Conservation (phyloP, 1,139 yeast species). For the Candida sp. region DNA sequence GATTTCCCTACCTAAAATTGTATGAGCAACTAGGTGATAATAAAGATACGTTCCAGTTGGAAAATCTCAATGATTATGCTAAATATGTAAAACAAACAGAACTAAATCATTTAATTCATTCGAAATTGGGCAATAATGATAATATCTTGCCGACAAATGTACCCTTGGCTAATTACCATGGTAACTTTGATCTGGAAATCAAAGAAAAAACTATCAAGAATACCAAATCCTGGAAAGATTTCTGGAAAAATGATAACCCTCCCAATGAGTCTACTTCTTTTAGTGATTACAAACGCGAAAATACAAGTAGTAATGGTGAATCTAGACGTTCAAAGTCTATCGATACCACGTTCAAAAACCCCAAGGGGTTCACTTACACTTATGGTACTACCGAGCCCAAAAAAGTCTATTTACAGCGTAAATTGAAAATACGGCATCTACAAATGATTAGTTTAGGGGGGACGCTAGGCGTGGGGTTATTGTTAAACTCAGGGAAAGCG, state of each 20-base stretch:
- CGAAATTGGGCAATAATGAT: conserved; percentile 13
- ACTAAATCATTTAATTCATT: conserved; percentile 29
- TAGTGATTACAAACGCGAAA: neutral
- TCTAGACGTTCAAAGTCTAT: neutral
- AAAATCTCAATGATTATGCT: conserved; percentile 34
- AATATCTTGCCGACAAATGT: conserved; percentile 9
- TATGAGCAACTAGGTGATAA: conserved; percentile 20
- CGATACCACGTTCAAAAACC: neutral
- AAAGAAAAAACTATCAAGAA: neutral
- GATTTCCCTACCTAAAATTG: conserved; percentile 26
- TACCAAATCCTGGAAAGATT: neutral
- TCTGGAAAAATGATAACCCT: neutral
- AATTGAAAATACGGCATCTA: conserved; percentile 64
- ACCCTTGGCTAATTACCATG: neutral
- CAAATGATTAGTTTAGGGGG: conserved; percentile 86
- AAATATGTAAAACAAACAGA: conserved; percentile 34
- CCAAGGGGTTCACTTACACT: neutral
- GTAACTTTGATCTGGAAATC: conserved; percentile 1
- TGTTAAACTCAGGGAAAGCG: conserved; percentile 76
- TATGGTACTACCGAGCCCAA: conserved; percentile 9
- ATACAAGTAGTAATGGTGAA: neutral
- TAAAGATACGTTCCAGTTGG: conserved; percentile 26
- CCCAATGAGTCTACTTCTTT: neutral
- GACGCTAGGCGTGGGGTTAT: conserved; percentile 78
- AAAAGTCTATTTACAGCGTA: conserved; percentile 39